Evolutionary conservation across 129 eudicot species (phyloP).

Genomic region (Calendula officinalis): DNA sequence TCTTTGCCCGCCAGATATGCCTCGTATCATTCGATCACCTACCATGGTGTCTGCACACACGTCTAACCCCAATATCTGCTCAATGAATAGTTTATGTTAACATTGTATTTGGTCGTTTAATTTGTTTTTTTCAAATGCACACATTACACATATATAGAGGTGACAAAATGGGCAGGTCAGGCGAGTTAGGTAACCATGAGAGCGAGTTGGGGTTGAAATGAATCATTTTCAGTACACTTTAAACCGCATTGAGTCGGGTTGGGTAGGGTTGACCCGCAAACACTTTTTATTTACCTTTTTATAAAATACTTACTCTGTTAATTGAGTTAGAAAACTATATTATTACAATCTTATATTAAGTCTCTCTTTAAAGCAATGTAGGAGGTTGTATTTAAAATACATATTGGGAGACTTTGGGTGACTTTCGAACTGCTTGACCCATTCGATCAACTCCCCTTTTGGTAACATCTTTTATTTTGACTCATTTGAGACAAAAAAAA

Average conservation of each 20-base stretch:
- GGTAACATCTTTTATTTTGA: background rate
- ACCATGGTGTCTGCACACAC: constrained; percentile 85
- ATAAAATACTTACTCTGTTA: too few relatives aligned
- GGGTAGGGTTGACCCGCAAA: too few relatives aligned
- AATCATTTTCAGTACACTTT: too few relatives aligned
- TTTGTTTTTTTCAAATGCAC: background rate
- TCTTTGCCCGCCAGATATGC: constrained; percentile 88
- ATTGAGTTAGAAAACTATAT: too few relatives aligned
- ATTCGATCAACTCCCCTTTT: background rate
- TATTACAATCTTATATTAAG: too few relatives aligned
- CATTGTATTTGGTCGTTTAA: background rate
- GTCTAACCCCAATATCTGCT: constrained; percentile 76
- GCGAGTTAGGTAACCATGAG: too few relatives aligned
- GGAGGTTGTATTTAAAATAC: background rate
- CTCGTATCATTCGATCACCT: constrained; percentile 71
- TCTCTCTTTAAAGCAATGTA: too few relatives aligned
- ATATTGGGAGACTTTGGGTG: background rate
- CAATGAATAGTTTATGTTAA: background rate
- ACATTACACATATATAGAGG: too few relatives aligned
- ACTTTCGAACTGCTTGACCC: background rate
- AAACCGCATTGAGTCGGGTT: too few relatives aligned
- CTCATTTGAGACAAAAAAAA: background rate
- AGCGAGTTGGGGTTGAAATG: too few relatives aligned
- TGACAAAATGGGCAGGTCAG: too few relatives aligned
- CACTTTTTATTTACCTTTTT: too few relatives aligned